Evolutionary conservation across 2,329 filamentous ascomycete genomes (phyloP).

Genomic region (Ceratocystis cubensis): DNA sequence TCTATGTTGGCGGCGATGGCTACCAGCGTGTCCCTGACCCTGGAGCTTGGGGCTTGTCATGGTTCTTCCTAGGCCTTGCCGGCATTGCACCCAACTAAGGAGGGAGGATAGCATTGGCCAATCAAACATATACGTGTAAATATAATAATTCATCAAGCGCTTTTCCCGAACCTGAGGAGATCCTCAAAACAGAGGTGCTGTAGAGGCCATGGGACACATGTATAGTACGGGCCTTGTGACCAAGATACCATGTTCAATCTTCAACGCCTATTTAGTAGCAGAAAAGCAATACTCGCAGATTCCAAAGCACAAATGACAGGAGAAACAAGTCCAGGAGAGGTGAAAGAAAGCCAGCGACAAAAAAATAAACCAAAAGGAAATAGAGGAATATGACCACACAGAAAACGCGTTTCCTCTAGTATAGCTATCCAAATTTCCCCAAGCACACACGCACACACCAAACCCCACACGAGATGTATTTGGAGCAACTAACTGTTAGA

Average conservation of each 20-base stretch:
- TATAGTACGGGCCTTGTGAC: neutral
- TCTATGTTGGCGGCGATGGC: conserved; percentile 35
- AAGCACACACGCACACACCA: neutral
- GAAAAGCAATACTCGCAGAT: conserved; percentile 17
- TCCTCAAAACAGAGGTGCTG: neutral
- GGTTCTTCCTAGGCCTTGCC: conserved; percentile 70
- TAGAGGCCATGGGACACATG: neutral
- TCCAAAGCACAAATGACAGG: conserved; percentile 26
- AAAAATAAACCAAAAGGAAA: conserved; percentile 23
- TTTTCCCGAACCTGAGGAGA: neutral
- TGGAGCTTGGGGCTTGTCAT: conserved; percentile 62
- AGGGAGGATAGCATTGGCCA: neutral
- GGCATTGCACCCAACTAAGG: conserved; percentile 25
- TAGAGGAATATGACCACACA: conserved; percentile 15
- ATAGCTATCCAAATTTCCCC: neutral
- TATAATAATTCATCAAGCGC: neutral
- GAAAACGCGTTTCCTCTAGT: neutral
- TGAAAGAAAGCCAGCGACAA: conserved; percentile 10
- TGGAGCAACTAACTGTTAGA: neutral
- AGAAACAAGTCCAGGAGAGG: conserved; percentile 24
- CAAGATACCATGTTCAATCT: conserved; percentile 25
- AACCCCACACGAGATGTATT: neutral
- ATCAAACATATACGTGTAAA: conserved; percentile 3
- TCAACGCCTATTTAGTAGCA: conserved; percentile 32
- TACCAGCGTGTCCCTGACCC: conserved; percentile 42